phyloP scores from a whole-genome alignment of 108 stramenopile genomes.

The Cyclotella kingstonii region DNA sequence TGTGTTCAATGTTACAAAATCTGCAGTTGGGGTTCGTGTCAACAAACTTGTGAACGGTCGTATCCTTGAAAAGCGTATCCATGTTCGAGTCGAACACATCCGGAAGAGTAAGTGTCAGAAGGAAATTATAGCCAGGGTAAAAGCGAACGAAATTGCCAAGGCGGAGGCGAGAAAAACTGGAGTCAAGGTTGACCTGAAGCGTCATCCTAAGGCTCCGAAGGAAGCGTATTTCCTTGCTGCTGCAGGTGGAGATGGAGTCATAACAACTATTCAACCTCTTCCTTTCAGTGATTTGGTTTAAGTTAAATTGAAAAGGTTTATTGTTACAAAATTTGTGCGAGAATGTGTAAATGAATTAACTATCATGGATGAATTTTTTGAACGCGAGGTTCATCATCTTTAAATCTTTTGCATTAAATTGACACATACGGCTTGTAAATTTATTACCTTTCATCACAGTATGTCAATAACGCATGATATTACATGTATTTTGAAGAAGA shows the following conservation, averaged over 20 bases:
- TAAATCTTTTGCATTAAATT: too few relatives aligned
- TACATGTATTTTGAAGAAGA: too few relatives aligned
- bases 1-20: slow-evolving; percentile 98
- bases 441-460: too few relatives aligned
- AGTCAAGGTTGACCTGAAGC: slow-evolving; percentile 88
- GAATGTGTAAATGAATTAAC: too few relatives aligned
- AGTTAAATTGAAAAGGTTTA: slow-evolving; percentile 16
- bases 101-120: slow-evolving; percentile 94
- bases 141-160: slow-evolving; percentile 82
- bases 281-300: slow-evolving; percentile 93
- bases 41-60: slow-evolving; percentile 98
- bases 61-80: slow-evolving; percentile 97
- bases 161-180: slow-evolving; percentile 81
- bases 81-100: slow-evolving; percentile 99
- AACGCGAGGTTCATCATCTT: too few relatives aligned
- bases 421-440: too few relatives aligned
- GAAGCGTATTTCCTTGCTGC: slow-evolving; percentile 88
- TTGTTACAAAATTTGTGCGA: too few relatives aligned
- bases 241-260: slow-evolving; percentile 62
- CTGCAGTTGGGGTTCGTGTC: slow-evolving; percentile 95
- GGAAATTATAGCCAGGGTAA: slow-evolving; percentile 83
- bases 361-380: too few relatives aligned
- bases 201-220: slow-evolving; percentile 93
- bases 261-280: slow-evolving; percentile 91
- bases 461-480: too few relatives aligned